phyloP scores from a whole-genome alignment of 768 basidiomycete genomes.

The Mycena albidolilacea region DNA sequence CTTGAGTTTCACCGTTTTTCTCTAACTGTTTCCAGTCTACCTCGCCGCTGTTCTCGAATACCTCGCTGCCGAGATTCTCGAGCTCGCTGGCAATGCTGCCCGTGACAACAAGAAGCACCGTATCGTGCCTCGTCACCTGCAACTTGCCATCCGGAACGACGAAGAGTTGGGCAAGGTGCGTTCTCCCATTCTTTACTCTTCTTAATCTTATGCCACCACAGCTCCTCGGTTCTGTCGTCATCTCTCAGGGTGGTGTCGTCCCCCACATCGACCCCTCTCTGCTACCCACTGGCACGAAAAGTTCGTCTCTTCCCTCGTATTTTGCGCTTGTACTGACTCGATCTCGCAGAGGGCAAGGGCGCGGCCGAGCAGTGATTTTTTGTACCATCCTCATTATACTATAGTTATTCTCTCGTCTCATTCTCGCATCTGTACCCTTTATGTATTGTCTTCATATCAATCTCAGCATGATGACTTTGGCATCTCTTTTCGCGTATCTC shows the following conservation, averaged over 20 bases:
- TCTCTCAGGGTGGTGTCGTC: constrained; percentile 96
- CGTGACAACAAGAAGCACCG: constrained; percentile 96
- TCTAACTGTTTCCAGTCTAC: constrained; percentile 69
- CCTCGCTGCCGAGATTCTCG: constrained; percentile 93
- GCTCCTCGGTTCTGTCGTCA: constrained; percentile 88
- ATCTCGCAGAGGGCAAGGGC: background rate
- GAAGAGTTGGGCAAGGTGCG: constrained; percentile 73
- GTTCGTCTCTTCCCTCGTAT: constrained; percentile 4
- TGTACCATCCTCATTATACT: background rate
- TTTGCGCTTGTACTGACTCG: background rate
- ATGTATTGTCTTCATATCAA: background rate
- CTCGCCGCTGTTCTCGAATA: constrained; percentile 95
- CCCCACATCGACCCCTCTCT: constrained; percentile 76
- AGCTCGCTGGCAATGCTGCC: constrained; percentile 92
- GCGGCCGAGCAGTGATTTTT: background rate
- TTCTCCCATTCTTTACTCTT: constrained; percentile 13
- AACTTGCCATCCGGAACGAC: constrained; percentile 95
- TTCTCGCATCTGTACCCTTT: background rate
- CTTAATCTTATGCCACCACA: constrained; percentile 18
- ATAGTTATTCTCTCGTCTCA: background rate
- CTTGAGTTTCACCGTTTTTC: background rate
- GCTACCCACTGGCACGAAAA: constrained; percentile 46
- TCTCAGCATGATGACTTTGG: background rate
- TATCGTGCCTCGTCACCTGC: constrained; percentile 95
- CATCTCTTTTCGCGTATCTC: background rate